These are phyloP conservation scores for Oleoguttula mirabilis DNA, from an alignment of 495 filamentous ascomycete genomes.

Conservation along the genomic window DNA sequence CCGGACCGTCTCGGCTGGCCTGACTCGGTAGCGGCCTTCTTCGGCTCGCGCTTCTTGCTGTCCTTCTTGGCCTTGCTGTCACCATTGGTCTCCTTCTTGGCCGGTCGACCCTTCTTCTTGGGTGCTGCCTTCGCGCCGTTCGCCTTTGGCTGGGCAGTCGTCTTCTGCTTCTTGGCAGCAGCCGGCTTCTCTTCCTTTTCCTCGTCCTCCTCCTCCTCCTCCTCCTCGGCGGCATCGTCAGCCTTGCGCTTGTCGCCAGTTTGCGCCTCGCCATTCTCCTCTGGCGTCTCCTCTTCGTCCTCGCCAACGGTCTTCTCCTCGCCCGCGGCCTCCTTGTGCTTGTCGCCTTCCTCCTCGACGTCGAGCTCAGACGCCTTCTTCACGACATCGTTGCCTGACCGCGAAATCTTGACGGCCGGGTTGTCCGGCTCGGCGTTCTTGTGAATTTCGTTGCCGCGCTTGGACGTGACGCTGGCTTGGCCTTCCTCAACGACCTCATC, in stretches of 20 bases:
- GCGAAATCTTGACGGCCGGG: slow-evolving; percentile 44
- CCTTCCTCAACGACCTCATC: slow-evolving; percentile 47
- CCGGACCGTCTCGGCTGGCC: slow-evolving; percentile 29
- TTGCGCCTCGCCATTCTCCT: slow-evolving; percentile 27
- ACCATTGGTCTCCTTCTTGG: slow-evolving; percentile 28
- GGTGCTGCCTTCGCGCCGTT: slow-evolving; percentile 22
- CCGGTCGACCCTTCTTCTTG: slow-evolving; percentile 35
- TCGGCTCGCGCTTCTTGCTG: slow-evolving; percentile 28
- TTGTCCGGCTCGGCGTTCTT: slow-evolving; percentile 46
- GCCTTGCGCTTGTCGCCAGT: slow-evolving; percentile 32
- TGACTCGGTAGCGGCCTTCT: slow-evolving; percentile 31
- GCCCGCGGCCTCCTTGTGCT: slow-evolving; percentile 26
- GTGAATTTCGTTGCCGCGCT: slow-evolving; percentile 50
- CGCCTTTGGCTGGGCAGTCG: slow-evolving; percentile 22
- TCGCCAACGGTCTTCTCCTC: slow-evolving; percentile 17
- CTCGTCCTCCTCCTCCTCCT: slow-evolving; percentile 25
- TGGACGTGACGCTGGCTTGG: slow-evolving; percentile 44
- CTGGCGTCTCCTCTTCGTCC: slow-evolving; percentile 10
- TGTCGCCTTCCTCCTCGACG: slow-evolving; percentile 21
- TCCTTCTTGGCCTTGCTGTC: slow-evolving; percentile 21
- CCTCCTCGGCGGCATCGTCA: slow-evolving; percentile 26
- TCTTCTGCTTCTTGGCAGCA: slow-evolving; percentile 29
- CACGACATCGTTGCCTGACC: slow-evolving; percentile 45
- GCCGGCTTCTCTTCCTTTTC: slow-evolving; percentile 16
- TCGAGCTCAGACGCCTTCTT: slow-evolving; percentile 19